Evolutionary conservation across 768 basidiomycete species (phyloP).

Genomic region (Podaxis pistillaris): DNA sequence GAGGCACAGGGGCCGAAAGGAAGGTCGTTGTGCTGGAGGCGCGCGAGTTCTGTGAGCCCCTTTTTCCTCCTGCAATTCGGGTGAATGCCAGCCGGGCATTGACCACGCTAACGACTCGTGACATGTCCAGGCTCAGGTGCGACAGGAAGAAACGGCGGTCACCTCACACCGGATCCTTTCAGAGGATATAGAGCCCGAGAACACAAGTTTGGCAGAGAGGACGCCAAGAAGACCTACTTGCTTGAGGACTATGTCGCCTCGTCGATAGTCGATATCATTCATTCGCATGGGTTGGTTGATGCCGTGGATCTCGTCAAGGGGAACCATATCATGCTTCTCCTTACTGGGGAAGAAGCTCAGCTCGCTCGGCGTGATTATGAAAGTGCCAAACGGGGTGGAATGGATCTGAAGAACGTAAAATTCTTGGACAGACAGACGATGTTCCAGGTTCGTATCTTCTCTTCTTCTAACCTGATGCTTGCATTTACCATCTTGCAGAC

Average conservation of each 20-base stretch:
- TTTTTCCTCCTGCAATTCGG: neutral
- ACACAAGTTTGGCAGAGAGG: constrained; percentile 43
- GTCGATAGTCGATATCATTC: constrained; percentile 49
- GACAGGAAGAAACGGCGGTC: constrained; percentile 82
- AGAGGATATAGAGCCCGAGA: constrained; percentile 39
- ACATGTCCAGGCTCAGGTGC: constrained; percentile 61
- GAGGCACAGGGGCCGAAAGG: constrained; percentile 20
- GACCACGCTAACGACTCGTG: neutral
- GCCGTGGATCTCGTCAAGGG: constrained; percentile 64
- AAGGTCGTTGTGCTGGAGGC: constrained; percentile 77
- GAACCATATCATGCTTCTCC: constrained; percentile 49
- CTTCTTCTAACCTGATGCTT: neutral
- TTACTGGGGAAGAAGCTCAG: constrained; percentile 42
- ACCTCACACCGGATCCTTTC: constrained; percentile 56
- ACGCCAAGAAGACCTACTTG: constrained; percentile 50
- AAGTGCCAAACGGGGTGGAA: constrained; percentile 36
- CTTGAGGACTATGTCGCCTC: constrained; percentile 58
- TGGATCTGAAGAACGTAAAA: constrained; percentile 32
- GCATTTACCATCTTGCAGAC: constrained; percentile 22
- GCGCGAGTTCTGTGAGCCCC: constrained; percentile 74
- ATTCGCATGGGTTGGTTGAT: constrained; percentile 37
- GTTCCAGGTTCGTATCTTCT: constrained; percentile 33
- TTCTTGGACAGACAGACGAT: constrained; percentile 51
- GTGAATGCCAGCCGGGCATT: neutral
- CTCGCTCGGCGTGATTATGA: constrained; percentile 43